Evolutionary conservation across 2,329 filamentous ascomycete genomes (phyloP).

Genomic region (Xylaria sp.): DNA sequence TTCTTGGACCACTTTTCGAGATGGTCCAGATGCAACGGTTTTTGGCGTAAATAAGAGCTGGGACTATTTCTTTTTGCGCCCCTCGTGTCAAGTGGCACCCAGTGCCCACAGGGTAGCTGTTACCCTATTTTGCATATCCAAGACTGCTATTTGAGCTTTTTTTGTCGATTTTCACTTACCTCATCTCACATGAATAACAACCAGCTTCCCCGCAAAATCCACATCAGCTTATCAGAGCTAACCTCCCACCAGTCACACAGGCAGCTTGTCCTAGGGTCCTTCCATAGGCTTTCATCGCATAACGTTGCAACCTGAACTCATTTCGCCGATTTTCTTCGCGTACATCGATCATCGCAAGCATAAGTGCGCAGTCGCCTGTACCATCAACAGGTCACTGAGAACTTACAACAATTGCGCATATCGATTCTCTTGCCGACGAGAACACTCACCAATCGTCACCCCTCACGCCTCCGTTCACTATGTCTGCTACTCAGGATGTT

Average conservation of each 20-base stretch:
- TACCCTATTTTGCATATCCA: constrained; percentile 3
- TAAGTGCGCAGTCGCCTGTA: constrained; percentile 5
- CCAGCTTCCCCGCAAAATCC: constrained; percentile 45
- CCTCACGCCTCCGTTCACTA: constrained; percentile 50
- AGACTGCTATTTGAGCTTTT: constrained; percentile 22
- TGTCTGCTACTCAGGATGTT: constrained; percentile 71
- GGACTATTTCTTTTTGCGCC: constrained; percentile 30
- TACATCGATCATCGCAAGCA: constrained; percentile 22
- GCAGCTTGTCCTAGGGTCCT: constrained; percentile 40
- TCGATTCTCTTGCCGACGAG: constrained; percentile 31
- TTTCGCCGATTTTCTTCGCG: constrained; percentile 31
- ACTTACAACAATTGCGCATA: constrained; percentile 9
- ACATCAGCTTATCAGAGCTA: constrained; percentile 48
- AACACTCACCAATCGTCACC: constrained; percentile 33
- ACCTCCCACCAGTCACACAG: constrained; percentile 43
- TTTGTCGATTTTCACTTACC: constrained; percentile 26
- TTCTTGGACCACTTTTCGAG: constrained; percentile 45
- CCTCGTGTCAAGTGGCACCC: constrained; percentile 18
- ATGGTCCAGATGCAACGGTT: constrained; percentile 45
- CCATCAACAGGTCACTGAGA: constrained; percentile 16
- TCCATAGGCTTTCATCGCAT: constrained; percentile 36
- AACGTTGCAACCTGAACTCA: constrained; percentile 34
- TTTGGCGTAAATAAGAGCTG: constrained; percentile 43
- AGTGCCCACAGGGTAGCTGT: constrained; percentile 11
- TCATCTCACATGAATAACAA: constrained; percentile 42